Evolutionary conservation across 2,329 filamentous ascomycete species (phyloP), one percentile per base, ranked within the genome.

Genomic region (Bipolaris sorokiniana): DNA sequence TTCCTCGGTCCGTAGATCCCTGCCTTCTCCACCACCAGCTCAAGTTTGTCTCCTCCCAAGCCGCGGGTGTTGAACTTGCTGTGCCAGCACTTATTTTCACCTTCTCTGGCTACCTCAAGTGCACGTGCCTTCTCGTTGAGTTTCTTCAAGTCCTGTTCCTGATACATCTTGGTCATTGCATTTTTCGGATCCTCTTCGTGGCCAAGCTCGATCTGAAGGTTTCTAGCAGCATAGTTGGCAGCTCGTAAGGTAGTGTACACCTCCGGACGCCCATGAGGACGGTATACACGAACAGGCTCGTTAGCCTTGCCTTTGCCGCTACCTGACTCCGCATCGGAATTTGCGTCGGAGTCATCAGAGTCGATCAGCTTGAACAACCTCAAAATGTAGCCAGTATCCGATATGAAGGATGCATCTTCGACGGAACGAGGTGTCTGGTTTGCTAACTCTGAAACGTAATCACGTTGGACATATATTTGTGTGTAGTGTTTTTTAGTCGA

Each of bases 1-100:
- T 74, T 73, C 54, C 70, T 62, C 16, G 70, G 68, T n/a, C 71
- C 71, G 41, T 59, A 66, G 13, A 74, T 34, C 0, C 56, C 40
- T 6, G 62, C 61, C 45, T 41, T 58, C 44, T 66, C 62, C 15
- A 72, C 68, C 20, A 64, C 34, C 51, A 74, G 9, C 62, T 71
- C 65, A 41, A 66, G 70, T 11, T 41, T 63, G 11, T 61, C 59
- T 1, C 61, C 64, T 2, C 59, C 64, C 2, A 56, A 13, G 2
- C 67, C 69, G 41, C 48, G 37, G 0, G 59, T 67, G 36, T 68
- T 63, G 56, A 73, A 71, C 37, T 57, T 33, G 37, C 65, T 69
- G 13, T 51, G 54, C 71, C 70, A 73, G 33, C 34, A 71, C 0
- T 55, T 57, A 31, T 52, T 58, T 22, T 57, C 51, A 1, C 49